phyloP scores from a whole-genome alignment of 441 rosid species.

The Eruca vesicaria region DNA sequence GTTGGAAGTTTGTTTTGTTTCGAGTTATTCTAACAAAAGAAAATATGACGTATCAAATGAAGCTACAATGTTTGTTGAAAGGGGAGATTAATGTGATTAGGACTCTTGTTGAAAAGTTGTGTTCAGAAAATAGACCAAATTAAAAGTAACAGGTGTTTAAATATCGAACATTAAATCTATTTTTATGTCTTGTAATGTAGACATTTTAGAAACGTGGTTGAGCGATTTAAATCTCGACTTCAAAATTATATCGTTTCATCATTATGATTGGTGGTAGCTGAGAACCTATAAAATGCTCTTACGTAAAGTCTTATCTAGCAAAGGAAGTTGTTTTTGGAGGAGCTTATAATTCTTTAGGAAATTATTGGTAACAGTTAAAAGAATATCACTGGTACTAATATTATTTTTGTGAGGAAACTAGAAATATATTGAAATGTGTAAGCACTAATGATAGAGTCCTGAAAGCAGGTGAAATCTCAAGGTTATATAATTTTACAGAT shows the following conservation, averaged over 20 bases:
- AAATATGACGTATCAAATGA: background rate
- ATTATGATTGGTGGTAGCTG: background rate
- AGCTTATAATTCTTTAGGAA: background rate
- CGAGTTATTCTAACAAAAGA: background rate
- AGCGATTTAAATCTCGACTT: background rate
- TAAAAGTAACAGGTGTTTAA: background rate
- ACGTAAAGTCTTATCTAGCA: background rate
- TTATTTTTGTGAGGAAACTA: background rate
- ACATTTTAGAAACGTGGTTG: background rate
- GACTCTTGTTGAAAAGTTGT: constrained; percentile 5
- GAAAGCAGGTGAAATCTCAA: constrained; percentile 21
- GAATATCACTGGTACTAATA: background rate
- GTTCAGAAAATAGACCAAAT: background rate
- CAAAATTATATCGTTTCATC: background rate
- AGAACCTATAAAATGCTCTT: background rate
- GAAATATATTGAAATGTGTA: constrained; percentile 36
- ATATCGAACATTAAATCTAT: background rate
- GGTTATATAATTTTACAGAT: background rate
- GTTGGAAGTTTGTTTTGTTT: background rate
- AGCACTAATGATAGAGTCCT: constrained; percentile 26
- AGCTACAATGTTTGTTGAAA: constrained; percentile 19
- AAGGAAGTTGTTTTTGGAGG: background rate
- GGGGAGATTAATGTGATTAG: background rate
- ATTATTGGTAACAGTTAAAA: background rate
- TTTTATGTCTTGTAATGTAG: background rate